These are phyloP conservation scores for Aspergillus panamensis DNA, from an alignment of 495 filamentous ascomycete genomes.

Conservation along the genomic window DNA sequence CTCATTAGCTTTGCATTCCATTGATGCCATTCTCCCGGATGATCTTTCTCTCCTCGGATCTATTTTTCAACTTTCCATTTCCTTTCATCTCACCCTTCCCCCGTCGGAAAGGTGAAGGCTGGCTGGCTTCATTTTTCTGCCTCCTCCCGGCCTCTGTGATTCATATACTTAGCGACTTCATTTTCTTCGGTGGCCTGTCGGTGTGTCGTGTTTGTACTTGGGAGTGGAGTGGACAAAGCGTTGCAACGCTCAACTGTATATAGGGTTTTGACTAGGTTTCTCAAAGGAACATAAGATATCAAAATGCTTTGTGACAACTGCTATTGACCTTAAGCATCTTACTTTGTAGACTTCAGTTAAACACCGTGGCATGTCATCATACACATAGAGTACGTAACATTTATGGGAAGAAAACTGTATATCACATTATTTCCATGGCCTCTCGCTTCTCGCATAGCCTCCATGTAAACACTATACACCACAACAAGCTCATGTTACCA, in stretches of 20 bases:
- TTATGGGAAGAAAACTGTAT: too few species aligned
- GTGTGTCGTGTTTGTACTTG: not conserved
- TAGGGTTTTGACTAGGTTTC: not conserved
- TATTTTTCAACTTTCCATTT: not conserved
- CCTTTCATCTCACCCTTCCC: not conserved
- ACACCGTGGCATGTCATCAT: not conserved
- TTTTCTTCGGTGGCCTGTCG: not conserved
- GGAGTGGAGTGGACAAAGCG: not conserved
- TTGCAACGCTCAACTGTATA: conserved; percentile 4
- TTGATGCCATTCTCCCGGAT: conserved; percentile 5
- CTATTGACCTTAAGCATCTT: not conserved
- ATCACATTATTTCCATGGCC: too few species aligned
- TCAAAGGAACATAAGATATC: not conserved
- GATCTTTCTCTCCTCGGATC: conserved; percentile 1
- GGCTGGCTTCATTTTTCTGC: not conserved
- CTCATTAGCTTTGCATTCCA: conserved; percentile 10
- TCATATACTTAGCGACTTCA: not conserved
- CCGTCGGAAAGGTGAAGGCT: not conserved
- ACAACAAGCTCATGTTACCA: not conserved
- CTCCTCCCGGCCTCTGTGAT: not conserved
- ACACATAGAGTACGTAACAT: too few species aligned
- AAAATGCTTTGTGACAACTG: not conserved
- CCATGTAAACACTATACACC: too few species aligned
- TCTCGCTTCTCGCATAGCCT: too few species aligned
- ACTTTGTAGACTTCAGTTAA: not conserved